Evolutionary conservation across 2,329 filamentous ascomycete species (phyloP), one percentile per base, ranked within the genome.

Genomic region (Curvularia verruculosa): DNA sequence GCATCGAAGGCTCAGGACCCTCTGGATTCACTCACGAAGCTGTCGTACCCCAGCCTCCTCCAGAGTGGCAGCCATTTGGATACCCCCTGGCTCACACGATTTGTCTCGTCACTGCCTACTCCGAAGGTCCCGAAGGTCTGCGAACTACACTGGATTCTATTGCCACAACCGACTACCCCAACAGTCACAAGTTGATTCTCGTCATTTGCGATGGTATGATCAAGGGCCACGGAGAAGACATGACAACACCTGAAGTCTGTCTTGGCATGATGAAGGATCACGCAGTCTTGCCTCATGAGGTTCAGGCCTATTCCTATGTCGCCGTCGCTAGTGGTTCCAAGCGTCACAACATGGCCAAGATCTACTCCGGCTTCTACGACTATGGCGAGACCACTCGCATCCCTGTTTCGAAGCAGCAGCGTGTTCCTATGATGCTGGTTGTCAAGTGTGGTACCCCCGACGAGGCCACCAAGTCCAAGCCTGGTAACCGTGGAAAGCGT

Each of bases 331-430:
- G 90, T 74, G 95, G 95, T 56, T 90, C 93, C 47, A 99, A 99
- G 82, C 88, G 95, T 69, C 96, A 99, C 86, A 99, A 98, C 79
- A 99, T 98, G 95, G 94, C 95, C 68, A 97, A 98, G 83, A 87
- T 98, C 56, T 97, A 98, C 78, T 89, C 93, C 54, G 96, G 96
- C 43, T 99, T 98, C 82, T 99, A 99, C 79, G 92, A 98, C 77
- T 99, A 98, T 70, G 95, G 96, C 51, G 80, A 85, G 58, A 84
- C 90, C 64, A 96, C 92, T 10, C 80, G 84, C 50, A 90, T 99
- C 60, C 89, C 94, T 1, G 65, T 82, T 1, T 91, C 96, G 60
- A 95, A 93, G 78, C 95, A 98, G 78, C 94, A 98, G 79, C 90
- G 95, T 55, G 94, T 99, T 24, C 96, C 95, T 2, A 97, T 99